Percentiles rank a stretch among this genome's conserved stretches.
Conservation (phyloP, 768 basidiomycete species). For the Collybia sordida region DNA sequence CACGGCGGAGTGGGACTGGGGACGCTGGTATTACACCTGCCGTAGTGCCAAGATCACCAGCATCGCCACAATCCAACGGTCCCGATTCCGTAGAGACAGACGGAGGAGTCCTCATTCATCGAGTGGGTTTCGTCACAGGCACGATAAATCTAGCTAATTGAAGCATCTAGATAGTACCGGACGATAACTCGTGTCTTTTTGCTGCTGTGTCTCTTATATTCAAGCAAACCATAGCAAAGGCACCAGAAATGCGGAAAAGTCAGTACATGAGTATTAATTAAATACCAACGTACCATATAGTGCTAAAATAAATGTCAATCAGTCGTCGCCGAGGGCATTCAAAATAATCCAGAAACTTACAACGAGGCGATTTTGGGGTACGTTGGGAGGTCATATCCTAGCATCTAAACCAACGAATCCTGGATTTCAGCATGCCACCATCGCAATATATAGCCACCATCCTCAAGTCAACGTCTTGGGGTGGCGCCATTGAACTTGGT, state of each 20-base stretch:
- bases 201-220: constrained; percentile 84
- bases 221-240: constrained; percentile 76
- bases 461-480: constrained; percentile 80
- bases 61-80: constrained; percentile 25
- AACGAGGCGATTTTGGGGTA: constrained; percentile 88
- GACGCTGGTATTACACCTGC: constrained; percentile 1
- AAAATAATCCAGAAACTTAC: constrained; percentile 67
- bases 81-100: constrained; percentile 62
- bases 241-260: constrained; percentile 74
- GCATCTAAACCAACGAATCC: not conserved
- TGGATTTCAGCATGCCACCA: constrained; percentile 44
- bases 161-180: constrained; percentile 63
- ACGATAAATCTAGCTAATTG: not conserved
- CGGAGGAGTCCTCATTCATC: constrained; percentile 70
- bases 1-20: constrained; percentile 9
- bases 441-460: constrained; percentile 81
- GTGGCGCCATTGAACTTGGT: constrained; percentile 91
- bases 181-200: constrained; percentile 96
- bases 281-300: no score
- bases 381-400: constrained; percentile 2
- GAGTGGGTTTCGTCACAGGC: constrained; percentile 39
- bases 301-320: not conserved
- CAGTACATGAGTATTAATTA: constrained; percentile 17
- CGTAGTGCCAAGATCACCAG: constrained; percentile 6
- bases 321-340: constrained; percentile 88